Evolutionary conservation across 768 basidiomycete species (phyloP), one percentile per base, ranked within the genome.

Genomic region (Suillus alpinus): DNA sequence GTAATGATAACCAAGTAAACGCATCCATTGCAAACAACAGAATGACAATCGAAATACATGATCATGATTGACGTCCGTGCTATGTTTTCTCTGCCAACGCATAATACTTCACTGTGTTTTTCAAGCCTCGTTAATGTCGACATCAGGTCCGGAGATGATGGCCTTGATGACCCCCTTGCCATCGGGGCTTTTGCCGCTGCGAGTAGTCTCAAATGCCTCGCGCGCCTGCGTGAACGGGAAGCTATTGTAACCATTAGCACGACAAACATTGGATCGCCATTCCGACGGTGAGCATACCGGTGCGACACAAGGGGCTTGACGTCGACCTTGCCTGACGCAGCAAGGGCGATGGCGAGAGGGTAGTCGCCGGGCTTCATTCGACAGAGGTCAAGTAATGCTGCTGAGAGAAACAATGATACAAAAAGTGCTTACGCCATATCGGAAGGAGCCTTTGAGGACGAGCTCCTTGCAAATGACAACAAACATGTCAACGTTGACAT

Each of bases 261-360:
- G 36, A 59, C 53, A 23, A 59, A 32, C 39, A 4, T 31, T n/a
- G 20, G 18, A 29, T 58, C 46, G 55, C 39, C 41, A 66, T 78
- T 63, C 16, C 29, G 49, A 31, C 18, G 12, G 53, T 10, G 37
- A n/a, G 37, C 53, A 39, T 67, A 94, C 84, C 92, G 83, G 73
- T 98, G 95, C 20, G 94, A 92, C 64, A 97, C 88, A 37, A 98
- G 80, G 1, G 95, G 88, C 71, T 89, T 92, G 59, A 98, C 81
- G 73, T 97, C 84, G 65, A 98, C 83, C 70, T 86, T 88, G 56
- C 93, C 93, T 64, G 85, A 83, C 12, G 91, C 81, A 52, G 88
- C 94, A 46, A 98, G 83, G 51, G 89, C 85, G 66, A 98, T 91
- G 16, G 94, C 90, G 61, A 93, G 81, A 29, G 84, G 83, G 72